Conservation (phyloP, 176 grass and related monocot species). For the Zoysia japonica region DNA sequence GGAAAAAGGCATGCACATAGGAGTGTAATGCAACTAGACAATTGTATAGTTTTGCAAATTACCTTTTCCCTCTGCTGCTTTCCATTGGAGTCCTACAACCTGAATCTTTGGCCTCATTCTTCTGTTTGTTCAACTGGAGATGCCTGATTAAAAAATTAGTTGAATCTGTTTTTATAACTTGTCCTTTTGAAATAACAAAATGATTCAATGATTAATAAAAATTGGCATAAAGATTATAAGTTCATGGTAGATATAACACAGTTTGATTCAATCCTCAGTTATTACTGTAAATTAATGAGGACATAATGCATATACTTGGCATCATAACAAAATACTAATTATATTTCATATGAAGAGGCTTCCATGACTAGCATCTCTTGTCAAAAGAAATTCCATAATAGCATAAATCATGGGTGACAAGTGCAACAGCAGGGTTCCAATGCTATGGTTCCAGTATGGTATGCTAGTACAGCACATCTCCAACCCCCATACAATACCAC, state of each 20-base stretch:
- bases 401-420: not conserved
- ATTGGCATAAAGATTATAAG: slow-evolving; percentile 1
- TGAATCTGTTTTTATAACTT: slow-evolving; percentile 80
- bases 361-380: not conserved
- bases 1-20: not conserved
- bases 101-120: slow-evolving; percentile 61
- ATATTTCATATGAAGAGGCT: not conserved
- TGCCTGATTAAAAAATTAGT: slow-evolving; percentile 96
- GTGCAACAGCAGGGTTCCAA: not conserved
- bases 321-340: not conserved
- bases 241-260: not conserved
- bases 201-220: slow-evolving; percentile 23
- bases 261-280: not conserved
- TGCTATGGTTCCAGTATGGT: not conserved
- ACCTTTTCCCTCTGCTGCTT: slow-evolving; percentile 70
- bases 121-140: slow-evolving; percentile 86
- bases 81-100: slow-evolving; percentile 44
- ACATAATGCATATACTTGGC: not conserved
- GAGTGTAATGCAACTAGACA: not conserved
- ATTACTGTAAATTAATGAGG: not conserved
- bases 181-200: slow-evolving; percentile 60
- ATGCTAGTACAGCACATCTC: not conserved
- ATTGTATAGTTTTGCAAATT: slow-evolving; percentile 26
- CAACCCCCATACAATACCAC: not conserved
- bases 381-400: not conserved